phyloP scores from a whole-genome alignment of 2,329 filamentous ascomycete species.

The Xylariomycetidae sp. region DNA sequence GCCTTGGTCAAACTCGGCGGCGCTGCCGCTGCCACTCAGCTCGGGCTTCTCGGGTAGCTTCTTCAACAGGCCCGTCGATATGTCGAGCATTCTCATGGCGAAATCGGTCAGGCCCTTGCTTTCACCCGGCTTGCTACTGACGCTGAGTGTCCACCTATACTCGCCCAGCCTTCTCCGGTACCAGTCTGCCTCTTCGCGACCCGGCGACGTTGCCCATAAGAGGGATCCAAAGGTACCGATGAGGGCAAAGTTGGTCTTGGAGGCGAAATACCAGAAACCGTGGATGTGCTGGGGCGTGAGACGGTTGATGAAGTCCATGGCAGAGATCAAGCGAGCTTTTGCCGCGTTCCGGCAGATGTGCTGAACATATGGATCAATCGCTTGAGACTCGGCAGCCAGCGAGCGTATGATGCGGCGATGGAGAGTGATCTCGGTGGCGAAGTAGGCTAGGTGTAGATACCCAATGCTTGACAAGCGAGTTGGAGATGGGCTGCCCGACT shows the following conservation, averaged over 20 bases:
- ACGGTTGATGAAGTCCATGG: slow-evolving; percentile 96
- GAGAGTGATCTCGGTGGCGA: slow-evolving; percentile 88
- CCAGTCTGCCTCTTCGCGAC: slow-evolving; percentile 85
- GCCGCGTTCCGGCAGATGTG: slow-evolving; percentile 92
- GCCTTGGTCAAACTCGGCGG: slow-evolving; percentile 40
- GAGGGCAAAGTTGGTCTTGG: slow-evolving; percentile 85
- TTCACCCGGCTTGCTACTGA: slow-evolving; percentile 69
- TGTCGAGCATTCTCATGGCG: slow-evolving; percentile 74
- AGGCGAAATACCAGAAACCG: slow-evolving; percentile 91
- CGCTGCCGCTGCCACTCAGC: slow-evolving; percentile 52
- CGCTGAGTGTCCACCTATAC: slow-evolving; percentile 89
- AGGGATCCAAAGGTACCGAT: slow-evolving; percentile 92
- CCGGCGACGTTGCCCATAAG: slow-evolving; percentile 83
- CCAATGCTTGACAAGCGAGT: slow-evolving; percentile 58
- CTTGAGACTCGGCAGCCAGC: slow-evolving; percentile 44
- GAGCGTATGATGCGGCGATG: slow-evolving; percentile 88
- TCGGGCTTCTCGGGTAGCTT: slow-evolving; percentile 67
- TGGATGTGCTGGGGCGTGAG: slow-evolving; percentile 79
- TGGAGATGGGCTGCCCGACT: slow-evolving; percentile 32
- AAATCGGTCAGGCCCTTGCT: slow-evolving; percentile 58
- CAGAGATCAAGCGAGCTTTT: slow-evolving; percentile 88
- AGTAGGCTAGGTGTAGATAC: slow-evolving; percentile 87
- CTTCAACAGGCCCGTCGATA: slow-evolving; percentile 63
- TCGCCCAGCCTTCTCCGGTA: slow-evolving; percentile 81
- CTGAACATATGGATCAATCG: slow-evolving; percentile 73